A percentile compares a stretch with the other conserved stretches of the same genome.
phyloP scores from a whole-genome alignment of 306 rosid species.

The Malus orientalis region DNA sequence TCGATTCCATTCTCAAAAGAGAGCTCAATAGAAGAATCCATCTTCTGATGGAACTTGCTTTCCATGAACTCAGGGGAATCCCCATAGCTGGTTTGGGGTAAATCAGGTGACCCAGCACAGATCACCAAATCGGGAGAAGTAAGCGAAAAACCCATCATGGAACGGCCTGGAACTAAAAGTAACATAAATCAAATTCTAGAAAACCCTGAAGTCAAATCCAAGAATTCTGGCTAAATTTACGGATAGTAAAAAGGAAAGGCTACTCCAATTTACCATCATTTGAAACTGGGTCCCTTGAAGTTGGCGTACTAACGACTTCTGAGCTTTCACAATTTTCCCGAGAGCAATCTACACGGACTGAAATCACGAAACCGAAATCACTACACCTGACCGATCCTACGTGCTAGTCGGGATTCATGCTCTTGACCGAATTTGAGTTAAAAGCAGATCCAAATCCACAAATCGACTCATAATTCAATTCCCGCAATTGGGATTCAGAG shows the following conservation, averaged over 20 bases:
- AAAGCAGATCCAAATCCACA: neutral
- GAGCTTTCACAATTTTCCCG: constrained; percentile 13
- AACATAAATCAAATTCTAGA: neutral
- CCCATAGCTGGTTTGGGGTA: constrained; percentile 28
- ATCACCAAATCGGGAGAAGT: constrained; percentile 61
- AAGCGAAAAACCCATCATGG: constrained; percentile 42
- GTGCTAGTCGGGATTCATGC: neutral
- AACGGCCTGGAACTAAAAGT: constrained; percentile 38
- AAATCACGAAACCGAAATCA: constrained; percentile 13
- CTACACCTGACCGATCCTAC: neutral
- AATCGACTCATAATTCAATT: neutral
- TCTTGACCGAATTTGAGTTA: neutral
- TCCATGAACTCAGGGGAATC: constrained; percentile 56
- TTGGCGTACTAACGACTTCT: constrained; percentile 1
- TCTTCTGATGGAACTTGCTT: constrained; percentile 23
- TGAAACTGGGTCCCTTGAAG: constrained; percentile 29
- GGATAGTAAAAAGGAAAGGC: neutral
- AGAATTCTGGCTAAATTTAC: neutral
- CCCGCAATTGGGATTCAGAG: constrained; percentile 9
- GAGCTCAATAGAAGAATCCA: constrained; percentile 59
- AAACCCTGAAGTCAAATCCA: neutral
- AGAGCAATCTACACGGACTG: neutral
- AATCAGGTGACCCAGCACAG: constrained; percentile 56
- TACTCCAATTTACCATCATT: neutral
- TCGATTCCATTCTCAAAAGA: constrained; percentile 75